Conservation (phyloP, 192 early-diverging fungal species). For the Coemansia sp. region DNA sequence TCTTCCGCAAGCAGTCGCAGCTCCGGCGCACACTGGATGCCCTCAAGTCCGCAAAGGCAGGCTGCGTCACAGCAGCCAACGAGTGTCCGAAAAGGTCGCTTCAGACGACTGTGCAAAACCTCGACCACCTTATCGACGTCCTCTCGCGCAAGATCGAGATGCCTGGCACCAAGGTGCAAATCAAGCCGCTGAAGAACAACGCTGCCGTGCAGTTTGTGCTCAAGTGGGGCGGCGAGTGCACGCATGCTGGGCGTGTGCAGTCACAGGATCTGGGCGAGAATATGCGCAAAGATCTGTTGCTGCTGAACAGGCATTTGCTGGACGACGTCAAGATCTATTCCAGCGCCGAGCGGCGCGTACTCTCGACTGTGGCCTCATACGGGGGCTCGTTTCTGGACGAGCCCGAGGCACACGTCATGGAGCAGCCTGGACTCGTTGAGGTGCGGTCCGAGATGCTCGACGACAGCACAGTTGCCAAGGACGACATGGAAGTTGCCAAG, state of each 20-base stretch:
- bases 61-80: constrained; percentile 25
- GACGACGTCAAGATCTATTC: constrained; percentile 84
- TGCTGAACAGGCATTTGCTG: constrained; percentile 84
- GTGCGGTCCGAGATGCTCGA: constrained; percentile 92
- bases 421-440: constrained; percentile 55
- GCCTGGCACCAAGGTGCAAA: constrained; percentile 89
- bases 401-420: constrained; percentile 12
- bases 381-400: constrained; percentile 55
- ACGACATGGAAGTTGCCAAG: constrained; percentile 88
- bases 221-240: constrained; percentile 97
- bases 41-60: constrained; percentile 50
- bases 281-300: constrained; percentile 84
- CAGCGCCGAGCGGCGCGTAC: constrained; percentile 84
- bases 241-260: constrained; percentile 89
- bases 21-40: constrained; percentile 66
- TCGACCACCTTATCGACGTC: constrained; percentile 70
- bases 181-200: constrained; percentile 77
- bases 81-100: constrained; percentile 25
- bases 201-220: constrained; percentile 84
- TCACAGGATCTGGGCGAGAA: constrained; percentile 89
- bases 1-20: constrained; percentile 63
- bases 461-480: constrained; percentile 92
- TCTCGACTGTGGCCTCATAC: constrained; percentile 74
- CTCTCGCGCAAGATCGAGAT: constrained; percentile 75
- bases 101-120: constrained; percentile 62